phyloP scores from a whole-genome alignment of 2,329 filamentous ascomycete species.

The Huntiella moniliformis region DNA sequence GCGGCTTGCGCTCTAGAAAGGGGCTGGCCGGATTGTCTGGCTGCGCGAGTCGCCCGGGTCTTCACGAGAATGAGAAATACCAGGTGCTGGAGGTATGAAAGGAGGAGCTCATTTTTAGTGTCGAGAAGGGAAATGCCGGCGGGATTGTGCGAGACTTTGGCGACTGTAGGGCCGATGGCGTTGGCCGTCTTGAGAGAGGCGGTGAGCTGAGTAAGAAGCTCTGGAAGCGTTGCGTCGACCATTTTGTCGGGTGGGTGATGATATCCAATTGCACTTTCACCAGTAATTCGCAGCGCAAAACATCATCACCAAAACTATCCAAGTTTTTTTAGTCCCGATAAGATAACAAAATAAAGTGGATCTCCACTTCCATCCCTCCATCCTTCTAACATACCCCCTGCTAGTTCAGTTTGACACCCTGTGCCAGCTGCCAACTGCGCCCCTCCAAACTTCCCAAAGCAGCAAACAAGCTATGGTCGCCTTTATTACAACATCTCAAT shows the following conservation, averaged over 20 bases:
- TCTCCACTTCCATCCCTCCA: no score
- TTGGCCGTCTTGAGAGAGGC: constrained; percentile 43
- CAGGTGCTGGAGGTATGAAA: constrained; percentile 88
- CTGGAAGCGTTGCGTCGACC: constrained; percentile 28
- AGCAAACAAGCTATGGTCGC: no score
- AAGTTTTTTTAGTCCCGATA: neutral
- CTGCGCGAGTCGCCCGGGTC: constrained; percentile 34
- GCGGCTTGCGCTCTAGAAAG: neutral
- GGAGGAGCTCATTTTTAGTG: constrained; percentile 88
- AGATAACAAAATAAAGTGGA: constrained; percentile 6
- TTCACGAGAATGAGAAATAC: constrained; percentile 75
- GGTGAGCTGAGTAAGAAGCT: constrained; percentile 33
- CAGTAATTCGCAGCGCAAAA: no score
- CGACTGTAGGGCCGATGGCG: constrained; percentile 44
- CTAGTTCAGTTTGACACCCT: no score
- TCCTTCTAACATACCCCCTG: no score
- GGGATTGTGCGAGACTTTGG: constrained; percentile 50
- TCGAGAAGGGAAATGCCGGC: constrained; percentile 90
- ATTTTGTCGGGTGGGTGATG: constrained; percentile 16
- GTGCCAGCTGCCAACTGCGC: no score
- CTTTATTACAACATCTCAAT: no score
- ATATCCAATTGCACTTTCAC: no score
- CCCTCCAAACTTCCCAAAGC: no score
- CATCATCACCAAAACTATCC: no score
- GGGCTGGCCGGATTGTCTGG: constrained; percentile 11